These are phyloP conservation scores for Ophiognomonia clavigignenti-juglandacearum DNA, from an alignment of 2,329 filamentous ascomycete genomes.

Conservation along the genomic window DNA sequence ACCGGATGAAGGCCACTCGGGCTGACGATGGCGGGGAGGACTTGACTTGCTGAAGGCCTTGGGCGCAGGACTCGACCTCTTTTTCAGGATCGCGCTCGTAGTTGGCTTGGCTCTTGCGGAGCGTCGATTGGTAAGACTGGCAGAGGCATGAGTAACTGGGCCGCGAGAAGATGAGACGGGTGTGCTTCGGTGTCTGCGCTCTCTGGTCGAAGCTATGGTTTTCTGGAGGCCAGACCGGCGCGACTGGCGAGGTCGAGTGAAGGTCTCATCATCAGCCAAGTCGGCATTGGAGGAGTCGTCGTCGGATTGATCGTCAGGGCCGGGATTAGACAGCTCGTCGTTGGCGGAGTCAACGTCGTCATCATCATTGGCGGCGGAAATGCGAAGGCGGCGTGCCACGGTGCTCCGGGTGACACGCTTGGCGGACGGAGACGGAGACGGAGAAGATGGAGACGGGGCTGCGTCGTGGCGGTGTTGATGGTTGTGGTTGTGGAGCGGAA, in stretches of 20 bases:
- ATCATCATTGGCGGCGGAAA: too few species aligned
- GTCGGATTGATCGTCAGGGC: too few species aligned
- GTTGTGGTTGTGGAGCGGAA: too few species aligned
- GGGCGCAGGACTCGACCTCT: not conserved
- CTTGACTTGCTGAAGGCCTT: conserved; percentile 7
- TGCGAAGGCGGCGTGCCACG: too few species aligned
- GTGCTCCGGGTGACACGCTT: too few species aligned
- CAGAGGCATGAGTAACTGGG: not conserved
- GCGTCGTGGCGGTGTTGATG: too few species aligned
- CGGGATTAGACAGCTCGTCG: too few species aligned
- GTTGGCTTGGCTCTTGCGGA: not conserved
- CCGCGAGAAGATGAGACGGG: not conserved
- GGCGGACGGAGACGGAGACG: too few species aligned
- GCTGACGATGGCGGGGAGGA: not conserved
- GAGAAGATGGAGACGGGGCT: too few species aligned
- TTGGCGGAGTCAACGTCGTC: too few species aligned
- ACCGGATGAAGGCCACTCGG: conserved; percentile 11
- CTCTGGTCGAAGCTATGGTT: conserved; percentile 9
- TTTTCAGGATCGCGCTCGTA: conserved; percentile 5
- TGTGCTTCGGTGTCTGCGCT: conserved; percentile 1
- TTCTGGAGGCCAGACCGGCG: conserved; percentile 5
- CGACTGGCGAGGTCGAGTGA: conserved; percentile 6
- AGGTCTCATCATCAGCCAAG: not conserved
- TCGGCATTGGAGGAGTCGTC: not conserved
- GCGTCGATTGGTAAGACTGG: not conserved